Conservation (phyloP, 2,329 filamentous ascomycete genomes). For the Exophiala calicioides region DNA sequence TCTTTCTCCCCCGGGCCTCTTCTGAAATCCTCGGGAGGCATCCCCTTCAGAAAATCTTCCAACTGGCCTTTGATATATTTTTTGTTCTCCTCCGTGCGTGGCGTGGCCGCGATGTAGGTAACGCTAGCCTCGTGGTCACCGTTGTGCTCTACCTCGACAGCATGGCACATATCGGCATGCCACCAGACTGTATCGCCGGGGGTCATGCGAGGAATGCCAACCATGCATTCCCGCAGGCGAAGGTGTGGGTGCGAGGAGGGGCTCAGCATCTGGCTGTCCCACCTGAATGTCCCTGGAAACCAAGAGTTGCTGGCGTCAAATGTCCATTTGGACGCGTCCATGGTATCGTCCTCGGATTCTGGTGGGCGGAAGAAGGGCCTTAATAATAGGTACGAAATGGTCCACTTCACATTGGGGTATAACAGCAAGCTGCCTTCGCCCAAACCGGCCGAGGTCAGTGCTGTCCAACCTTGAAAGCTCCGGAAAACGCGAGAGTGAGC, state of each 20-base stretch:
- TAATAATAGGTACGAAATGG: conserved; percentile 45
- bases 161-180: conserved; percentile 45
- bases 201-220: conserved; percentile 41
- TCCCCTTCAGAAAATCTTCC: conserved; percentile 53
- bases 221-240: conserved; percentile 40
- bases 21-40: conserved; percentile 45
- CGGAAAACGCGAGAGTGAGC: conserved; percentile 44
- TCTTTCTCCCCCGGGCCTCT: conserved; percentile 14
- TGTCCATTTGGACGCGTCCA: conserved; percentile 43
- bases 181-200: conserved; percentile 47
- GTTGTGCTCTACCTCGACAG: conserved; percentile 43
- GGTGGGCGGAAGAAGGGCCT: conserved; percentile 46
- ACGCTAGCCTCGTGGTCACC: conserved; percentile 39
- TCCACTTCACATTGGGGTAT: conserved; percentile 41
- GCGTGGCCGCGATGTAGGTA: conserved; percentile 41
- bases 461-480: conserved; percentile 48
- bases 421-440: conserved; percentile 44
- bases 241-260: conserved; percentile 43
- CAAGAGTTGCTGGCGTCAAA: conserved; percentile 36
- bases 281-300: conserved; percentile 44
- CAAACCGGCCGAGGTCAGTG: conserved; percentile 39
- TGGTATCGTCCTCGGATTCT: conserved; percentile 32
- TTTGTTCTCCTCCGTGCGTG: conserved; percentile 37
- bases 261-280: conserved; percentile 48
- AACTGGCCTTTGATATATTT: conserved; percentile 49